Evolutionary conservation across 129 eudicot species (phyloP), one percentile per base, ranked within the genome.

Genomic region (Oenanthe sinensis): DNA sequence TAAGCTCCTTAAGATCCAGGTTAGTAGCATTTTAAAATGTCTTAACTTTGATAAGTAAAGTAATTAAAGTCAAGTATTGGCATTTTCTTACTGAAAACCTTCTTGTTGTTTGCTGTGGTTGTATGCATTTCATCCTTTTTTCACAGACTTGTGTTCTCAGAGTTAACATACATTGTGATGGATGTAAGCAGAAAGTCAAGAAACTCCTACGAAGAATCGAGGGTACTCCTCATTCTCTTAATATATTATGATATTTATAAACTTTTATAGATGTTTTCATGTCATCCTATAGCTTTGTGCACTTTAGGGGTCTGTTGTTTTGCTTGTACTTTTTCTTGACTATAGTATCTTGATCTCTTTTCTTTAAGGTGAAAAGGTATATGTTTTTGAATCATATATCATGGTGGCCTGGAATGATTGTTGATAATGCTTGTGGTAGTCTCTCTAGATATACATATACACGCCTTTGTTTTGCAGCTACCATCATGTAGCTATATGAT

Each of bases 1-100:
- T 82, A 92, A 90, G 93, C 98, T 92, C 78, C 93, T 92, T 82
- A 92, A 92, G 90, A 92, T 92, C 90, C 98, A 90, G 96, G 98
- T 84, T 63, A 77, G 37, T 60, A n/a, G 68, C 68, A n/a, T 60
- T 60, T 60, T 60, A 8, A 58, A 55, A n/a, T 60, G 15, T 67
- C 3, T 67, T 30, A 22, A 26, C 42, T 30, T 30, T 67, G 14
- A 17, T 67, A 33, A 33, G n/a, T 74, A 15, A 15, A 74, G 42
- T 17, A 74, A 46, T 28, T 46, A 74, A 74, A 74, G 77, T 74
- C 26, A 13, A 37, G 48, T 76, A 48, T 15, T 43, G 68, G 60
- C 48, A 63, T 76, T 82, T 79, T 80, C 40, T 8, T 46, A 48
- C 60, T 76, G 20, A 69, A 20, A 7, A 28, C 24, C 60, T 60